Conservation (phyloP, 177 flowering plant species). For the Vitis hybrid region DNA sequence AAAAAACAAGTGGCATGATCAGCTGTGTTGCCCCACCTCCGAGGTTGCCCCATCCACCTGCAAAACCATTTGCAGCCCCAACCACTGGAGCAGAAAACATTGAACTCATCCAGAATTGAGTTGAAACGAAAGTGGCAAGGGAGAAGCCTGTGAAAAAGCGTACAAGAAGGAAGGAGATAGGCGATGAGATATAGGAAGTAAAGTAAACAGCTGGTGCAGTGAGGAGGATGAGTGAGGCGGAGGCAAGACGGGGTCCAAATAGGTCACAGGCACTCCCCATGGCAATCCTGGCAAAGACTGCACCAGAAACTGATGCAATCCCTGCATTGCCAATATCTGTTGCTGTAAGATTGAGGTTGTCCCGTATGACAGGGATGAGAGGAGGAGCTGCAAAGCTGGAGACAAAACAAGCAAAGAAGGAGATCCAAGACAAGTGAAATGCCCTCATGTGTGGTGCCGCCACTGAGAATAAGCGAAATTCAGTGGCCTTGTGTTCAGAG, state of each 20-base stretch:
- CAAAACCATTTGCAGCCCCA: conserved; percentile 71
- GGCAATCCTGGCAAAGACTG: conserved; percentile 67
- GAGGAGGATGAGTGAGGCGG: conserved; percentile 59
- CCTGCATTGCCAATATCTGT: conserved; percentile 89
- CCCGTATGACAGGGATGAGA: conserved; percentile 77
- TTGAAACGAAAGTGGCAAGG: conserved; percentile 81
- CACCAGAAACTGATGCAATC: conserved; percentile 88
- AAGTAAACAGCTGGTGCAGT: conserved; percentile 78
- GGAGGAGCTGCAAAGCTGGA: conserved; percentile 90
- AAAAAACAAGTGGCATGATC: conserved; percentile 75
- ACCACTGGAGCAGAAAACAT: conserved; percentile 67
- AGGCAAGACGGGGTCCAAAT: conserved; percentile 80
- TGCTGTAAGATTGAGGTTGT: conserved; percentile 74
- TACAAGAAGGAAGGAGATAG: conserved; percentile 55
- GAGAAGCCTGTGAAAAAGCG: conserved; percentile 90
- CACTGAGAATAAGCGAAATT: conserved; percentile 46
- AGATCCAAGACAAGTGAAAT: conserved; percentile 84
- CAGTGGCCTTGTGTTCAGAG: conserved; percentile 79
- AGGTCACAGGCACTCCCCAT: conserved; percentile 92
- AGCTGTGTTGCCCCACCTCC: conserved; percentile 95
- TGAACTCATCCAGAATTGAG: conserved; percentile 94
- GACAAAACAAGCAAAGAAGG: conserved; percentile 81
- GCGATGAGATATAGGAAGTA: conserved; percentile 38
- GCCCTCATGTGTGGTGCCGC: conserved; percentile 83
- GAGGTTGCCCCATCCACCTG: conserved; percentile 92